These are phyloP conservation scores for Dioscorea alata DNA, from an alignment of 106 monocot genomes.

Conservation along the genomic window DNA sequence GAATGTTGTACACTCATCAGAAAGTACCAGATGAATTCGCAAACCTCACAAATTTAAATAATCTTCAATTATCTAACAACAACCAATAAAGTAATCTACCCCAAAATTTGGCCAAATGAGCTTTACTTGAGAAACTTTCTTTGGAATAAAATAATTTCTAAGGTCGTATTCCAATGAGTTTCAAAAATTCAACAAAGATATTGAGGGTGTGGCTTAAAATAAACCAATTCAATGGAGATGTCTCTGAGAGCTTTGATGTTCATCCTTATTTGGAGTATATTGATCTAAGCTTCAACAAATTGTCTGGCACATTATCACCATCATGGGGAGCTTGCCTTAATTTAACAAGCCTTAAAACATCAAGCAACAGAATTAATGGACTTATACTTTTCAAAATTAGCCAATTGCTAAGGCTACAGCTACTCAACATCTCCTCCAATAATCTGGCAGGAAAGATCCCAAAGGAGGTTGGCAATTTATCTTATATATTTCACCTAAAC, in stretches of 20 bases:
- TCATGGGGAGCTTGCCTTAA: not conserved
- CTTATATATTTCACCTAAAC: not conserved
- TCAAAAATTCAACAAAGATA: conserved; percentile 1
- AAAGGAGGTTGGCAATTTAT: not conserved
- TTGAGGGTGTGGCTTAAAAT: not conserved
- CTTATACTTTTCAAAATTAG: not conserved
- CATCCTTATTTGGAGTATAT: not conserved
- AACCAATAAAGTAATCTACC: not conserved
- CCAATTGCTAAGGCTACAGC: not conserved
- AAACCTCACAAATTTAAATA: conserved; percentile 1
- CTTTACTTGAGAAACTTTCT: not conserved
- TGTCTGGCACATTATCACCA: conserved; percentile 1
- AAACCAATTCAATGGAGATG: conserved; percentile 7
- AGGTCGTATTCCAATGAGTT: conserved; percentile 2
- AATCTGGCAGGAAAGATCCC: not conserved
- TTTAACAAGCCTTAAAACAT: not conserved
- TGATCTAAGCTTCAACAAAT: conserved; percentile 4
- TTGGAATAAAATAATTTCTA: not conserved
- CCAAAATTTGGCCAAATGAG: conserved; percentile 1
- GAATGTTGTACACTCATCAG: too few relatives aligned
- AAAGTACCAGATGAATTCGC: not conserved
- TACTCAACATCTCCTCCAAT: not conserved
- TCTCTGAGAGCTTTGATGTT: not conserved
- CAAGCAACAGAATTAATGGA: conserved; percentile 3
- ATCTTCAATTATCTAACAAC: not conserved